Evolutionary conservation across 805 yeast species (phyloP), one percentile per base, ranked within the genome.

Genomic region (Yamadazyma philogaea): DNA sequence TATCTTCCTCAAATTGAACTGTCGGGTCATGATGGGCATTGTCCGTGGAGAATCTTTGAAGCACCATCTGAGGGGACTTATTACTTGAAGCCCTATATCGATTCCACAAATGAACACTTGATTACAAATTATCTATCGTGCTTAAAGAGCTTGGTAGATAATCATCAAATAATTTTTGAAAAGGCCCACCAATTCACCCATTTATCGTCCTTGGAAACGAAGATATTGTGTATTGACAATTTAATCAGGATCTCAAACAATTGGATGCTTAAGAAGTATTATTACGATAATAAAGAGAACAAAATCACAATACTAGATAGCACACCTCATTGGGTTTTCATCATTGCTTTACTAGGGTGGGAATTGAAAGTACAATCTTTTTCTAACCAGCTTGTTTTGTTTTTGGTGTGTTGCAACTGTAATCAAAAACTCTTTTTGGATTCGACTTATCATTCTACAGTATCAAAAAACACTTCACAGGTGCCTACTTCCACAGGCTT

Each of bases 261-360:
- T 41, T 64, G 68, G 66, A 51, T 70, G 16, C 41, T 66, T 5
- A 46, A 52, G n/a, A 48, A 59, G 17, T 62, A 56, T 43, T 65
- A 54, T 44, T 48, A 50, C 30, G 68, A 65, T 20, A 55, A 64
- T 38, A 66, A 68, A 43, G 74, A 68, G 40, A 69, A 69, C 39
- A 51, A 56, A 18, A 43, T 56, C 18, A 14, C 22, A n/a, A 15
- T 34, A 3, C 50, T 66, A 6, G 55, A 54, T 7, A 36, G 42
- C n/a, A 51, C 56, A 2, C 71, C 72, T 7, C 24, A 30, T 0
- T 65, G 69, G 69, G 44, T 61, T 18, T 68, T 64, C 44, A 41
- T 52, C n/a, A 39, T 68, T n/a, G 67, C 72, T 4, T 48, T 59
- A 19, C 46, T 58, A 39, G 73, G 74, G 6, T 70, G 74, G 74